A percentile compares a stretch with the other conserved stretches of the same genome.
phyloP scores from a whole-genome alignment of 140 eudicot species.

The Anethum foeniculum region DNA sequence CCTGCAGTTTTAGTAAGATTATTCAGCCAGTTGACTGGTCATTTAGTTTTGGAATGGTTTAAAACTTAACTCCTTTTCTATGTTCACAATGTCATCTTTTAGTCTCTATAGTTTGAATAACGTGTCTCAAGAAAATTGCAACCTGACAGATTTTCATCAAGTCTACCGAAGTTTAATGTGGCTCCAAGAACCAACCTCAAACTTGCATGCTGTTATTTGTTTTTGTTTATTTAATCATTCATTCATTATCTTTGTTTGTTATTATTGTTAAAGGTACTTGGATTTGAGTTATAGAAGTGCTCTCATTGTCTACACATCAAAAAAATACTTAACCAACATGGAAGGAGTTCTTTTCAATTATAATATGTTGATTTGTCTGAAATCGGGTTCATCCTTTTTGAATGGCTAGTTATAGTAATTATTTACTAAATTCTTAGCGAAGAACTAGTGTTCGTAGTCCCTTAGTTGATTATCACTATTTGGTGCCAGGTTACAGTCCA shows the following conservation, averaged over 20 bases:
- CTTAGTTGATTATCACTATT: conserved; percentile 16
- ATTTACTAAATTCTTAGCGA: background rate
- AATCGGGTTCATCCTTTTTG: background rate
- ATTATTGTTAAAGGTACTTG: background rate
- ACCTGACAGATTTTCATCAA: background rate
- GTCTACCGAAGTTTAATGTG: background rate
- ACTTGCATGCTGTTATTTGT: background rate
- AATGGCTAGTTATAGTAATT: background rate
- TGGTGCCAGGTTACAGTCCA: conserved; percentile 81
- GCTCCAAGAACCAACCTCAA: background rate
- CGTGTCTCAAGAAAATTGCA: background rate
- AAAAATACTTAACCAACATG: background rate
- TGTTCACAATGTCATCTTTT: background rate
- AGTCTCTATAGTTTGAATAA: background rate
- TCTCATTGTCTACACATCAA: background rate
- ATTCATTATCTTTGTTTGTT: background rate
- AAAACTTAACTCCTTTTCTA: too few relatives aligned
- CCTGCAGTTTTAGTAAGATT: background rate
- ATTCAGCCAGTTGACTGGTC: background rate
- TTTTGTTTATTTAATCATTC: background rate
- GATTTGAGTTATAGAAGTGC: background rate
- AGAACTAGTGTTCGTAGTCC: background rate
- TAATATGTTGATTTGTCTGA: background rate
- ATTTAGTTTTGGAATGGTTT: background rate
- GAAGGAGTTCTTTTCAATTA: background rate